Base-by-base conservation (phyloP, 164 flowering plant genomes). In the Dillenia suffruticosa region DNA sequence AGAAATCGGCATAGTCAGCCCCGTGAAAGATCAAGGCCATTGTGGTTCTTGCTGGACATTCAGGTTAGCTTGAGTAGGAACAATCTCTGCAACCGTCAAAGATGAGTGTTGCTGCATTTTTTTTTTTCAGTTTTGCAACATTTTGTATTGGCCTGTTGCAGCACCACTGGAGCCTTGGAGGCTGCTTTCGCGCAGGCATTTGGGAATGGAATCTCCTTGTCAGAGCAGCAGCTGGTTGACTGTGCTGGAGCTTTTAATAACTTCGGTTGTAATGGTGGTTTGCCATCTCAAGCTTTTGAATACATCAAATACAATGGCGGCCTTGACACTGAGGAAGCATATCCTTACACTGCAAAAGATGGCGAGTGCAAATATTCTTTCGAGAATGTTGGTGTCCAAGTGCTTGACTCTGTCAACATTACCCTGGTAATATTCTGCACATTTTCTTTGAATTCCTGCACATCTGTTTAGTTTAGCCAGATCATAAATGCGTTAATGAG, bases 41-140 rank as follows among this genome's bases (percentile, higher is more conserved):
- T 95, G 99, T 70, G 99, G 99, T 69, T 95, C 97, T 71, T 95
- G 97, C 89, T 95, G 99, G 99, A 90, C 98, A 26, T 95, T 95
- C 84, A 95, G 99, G 99, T 95, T 32, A 57, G 65, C n/a, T 54
- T n/a, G 40, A 54, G 49, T 58, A 9, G 46, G 26, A 22, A 56
- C 58, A 40, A 16, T 22, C 19, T 49, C 14, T 17, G 9, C 2
- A 10, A 12, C 45, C 11, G 12, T 43, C 19, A 9, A 47, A 58
- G 3, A 44, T n/a, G n/a, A 51, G 22, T 10, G 12, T 32, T 64
- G 17, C 32, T 5, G 40, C 40, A 32, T 32, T 32, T 32, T 32
- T 32, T 32, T 32, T 32, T 4, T 4, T 32, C 40, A 32, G 40
- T 32, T 32, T 32, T 32, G 6, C 6, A 32, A 32, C 40, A 5